phyloP scores from a whole-genome alignment of 805 yeast species.

The Saturnispora saitoi region DNA sequence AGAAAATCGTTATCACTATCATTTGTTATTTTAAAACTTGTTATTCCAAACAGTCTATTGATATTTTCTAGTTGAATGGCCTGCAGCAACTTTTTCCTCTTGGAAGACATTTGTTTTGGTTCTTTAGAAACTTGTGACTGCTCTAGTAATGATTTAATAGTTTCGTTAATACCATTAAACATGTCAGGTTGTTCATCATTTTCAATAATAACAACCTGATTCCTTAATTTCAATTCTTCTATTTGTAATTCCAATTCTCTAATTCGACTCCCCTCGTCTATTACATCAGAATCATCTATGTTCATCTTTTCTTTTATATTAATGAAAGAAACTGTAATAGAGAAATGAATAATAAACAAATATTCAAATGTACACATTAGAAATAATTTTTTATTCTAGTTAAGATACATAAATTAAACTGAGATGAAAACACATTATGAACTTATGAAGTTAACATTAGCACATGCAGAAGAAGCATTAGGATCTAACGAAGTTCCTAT shows the following conservation, averaged over 20 bases:
- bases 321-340: not conserved
- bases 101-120: slow-evolving; percentile 2
- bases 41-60: slow-evolving; percentile 40
- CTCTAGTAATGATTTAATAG: not conserved
- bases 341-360: not conserved
- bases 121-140: not conserved
- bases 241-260: slow-evolving; percentile 13
- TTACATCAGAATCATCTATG: not conserved
- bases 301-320: not conserved
- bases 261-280: slow-evolving; percentile 8
- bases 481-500: slow-evolving; percentile 74
- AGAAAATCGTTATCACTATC: slow-evolving; percentile 27
- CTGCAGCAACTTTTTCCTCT: not conserved
- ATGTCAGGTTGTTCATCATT: not conserved
- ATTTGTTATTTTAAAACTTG: slow-evolving; percentile 39
- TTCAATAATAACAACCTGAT: not conserved
- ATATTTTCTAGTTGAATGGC: slow-evolving; percentile 37
- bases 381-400: not conserved
- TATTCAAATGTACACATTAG: not conserved
- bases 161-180: not conserved
- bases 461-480: slow-evolving; percentile 57
- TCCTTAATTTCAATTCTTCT: slow-evolving; percentile 6
- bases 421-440: slow-evolving; percentile 19
- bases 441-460: slow-evolving; percentile 45
- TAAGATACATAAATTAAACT: not conserved